phyloP scores from a whole-genome alignment of 371 early-diverging fungal genomes.

The Lichtheimia ornata region DNA sequence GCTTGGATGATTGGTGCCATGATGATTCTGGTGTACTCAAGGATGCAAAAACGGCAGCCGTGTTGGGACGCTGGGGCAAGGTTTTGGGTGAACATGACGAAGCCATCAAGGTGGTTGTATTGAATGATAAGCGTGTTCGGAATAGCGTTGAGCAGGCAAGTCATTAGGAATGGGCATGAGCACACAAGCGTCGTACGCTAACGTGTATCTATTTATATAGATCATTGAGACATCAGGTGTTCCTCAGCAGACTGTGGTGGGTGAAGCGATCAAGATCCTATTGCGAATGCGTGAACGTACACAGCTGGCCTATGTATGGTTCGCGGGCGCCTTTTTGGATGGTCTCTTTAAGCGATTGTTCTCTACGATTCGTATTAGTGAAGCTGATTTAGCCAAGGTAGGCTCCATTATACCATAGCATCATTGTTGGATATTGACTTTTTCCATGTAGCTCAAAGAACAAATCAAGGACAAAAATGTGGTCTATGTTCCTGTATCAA shows the following conservation, averaged over 20 bases:
- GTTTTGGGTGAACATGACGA: conserved; percentile 44
- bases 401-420: background rate
- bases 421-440: background rate
- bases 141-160: conserved; percentile 43
- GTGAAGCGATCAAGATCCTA: conserved; percentile 47
- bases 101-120: conserved; percentile 39
- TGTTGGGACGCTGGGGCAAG: conserved; percentile 42
- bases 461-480: conserved; percentile 45
- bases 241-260: conserved; percentile 46
- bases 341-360: conserved; percentile 43
- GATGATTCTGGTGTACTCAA: conserved; percentile 46
- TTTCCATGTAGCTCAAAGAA: conserved; percentile 22
- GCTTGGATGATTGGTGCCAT: conserved; percentile 56
- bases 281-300: conserved; percentile 53
- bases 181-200: background rate
- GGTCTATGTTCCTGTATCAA: conserved; percentile 51
- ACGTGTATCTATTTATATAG: conserved; percentile 18
- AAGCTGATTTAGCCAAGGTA: conserved; percentile 29
- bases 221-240: conserved; percentile 50
- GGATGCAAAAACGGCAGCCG: conserved; percentile 28
- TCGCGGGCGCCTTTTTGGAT: conserved; percentile 49
- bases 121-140: conserved; percentile 47
- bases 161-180: background rate
- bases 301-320: conserved; percentile 50
- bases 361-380: conserved; percentile 31